Percentiles rank a stretch among this genome's conserved stretches.
Conservation (phyloP, 2,329 filamentous ascomycete species). For the Penicillium sclerotigenum region DNA sequence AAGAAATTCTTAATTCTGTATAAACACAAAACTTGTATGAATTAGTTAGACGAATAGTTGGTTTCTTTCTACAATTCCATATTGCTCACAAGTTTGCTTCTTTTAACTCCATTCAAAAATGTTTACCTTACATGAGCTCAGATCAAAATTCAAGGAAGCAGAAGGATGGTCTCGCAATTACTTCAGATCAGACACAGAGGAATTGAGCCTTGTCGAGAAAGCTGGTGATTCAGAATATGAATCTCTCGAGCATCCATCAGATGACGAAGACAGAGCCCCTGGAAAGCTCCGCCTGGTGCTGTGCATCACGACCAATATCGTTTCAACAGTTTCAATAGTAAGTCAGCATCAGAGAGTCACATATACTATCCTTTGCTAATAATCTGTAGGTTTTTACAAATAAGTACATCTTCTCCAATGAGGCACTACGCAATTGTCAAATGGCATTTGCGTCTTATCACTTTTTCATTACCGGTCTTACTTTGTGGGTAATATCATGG, state of each 20-base stretch:
- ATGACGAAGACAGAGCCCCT: not conserved
- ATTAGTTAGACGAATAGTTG: not conserved
- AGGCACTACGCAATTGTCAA: not conserved
- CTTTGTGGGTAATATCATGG: not conserved
- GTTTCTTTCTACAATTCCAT: not conserved
- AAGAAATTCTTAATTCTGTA: not conserved
- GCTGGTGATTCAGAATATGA: not conserved
- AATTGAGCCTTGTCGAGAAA: not conserved
- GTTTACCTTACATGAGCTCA: not conserved
- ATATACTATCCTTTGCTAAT: not conserved
- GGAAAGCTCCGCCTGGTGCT: not conserved
- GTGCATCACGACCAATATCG: not conserved
- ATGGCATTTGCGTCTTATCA: not conserved
- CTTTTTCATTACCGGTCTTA: not conserved
- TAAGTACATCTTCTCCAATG: not conserved
- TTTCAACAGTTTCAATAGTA: not conserved
- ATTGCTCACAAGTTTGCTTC: not conserved
- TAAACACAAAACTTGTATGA: not conserved
- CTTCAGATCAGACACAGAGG: not conserved
- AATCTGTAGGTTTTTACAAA: not conserved
- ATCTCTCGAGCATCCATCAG: not conserved
- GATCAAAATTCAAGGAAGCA: not conserved
- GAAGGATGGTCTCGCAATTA: not conserved
- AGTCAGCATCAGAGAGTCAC: not conserved
- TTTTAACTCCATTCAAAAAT: not conserved